Base-by-base conservation (phyloP, 352 stramenopile species). In the Globisporangium alternatum region DNA sequence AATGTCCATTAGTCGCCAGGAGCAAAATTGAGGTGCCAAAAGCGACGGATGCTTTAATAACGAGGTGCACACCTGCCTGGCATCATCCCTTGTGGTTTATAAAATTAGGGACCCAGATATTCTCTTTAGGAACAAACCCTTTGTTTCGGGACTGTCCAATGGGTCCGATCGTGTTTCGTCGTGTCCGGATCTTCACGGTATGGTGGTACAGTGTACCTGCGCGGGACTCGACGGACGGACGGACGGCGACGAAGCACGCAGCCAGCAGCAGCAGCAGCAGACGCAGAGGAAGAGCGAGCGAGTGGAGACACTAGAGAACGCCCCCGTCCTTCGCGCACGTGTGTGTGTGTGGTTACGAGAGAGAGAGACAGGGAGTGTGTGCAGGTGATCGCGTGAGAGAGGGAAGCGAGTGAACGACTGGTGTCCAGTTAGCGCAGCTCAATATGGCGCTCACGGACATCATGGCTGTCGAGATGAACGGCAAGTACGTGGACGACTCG, bases 361-460 rank as follows among this genome's bases (percentile, higher is more conserved):
- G 51, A 57, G 15, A 56, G 51, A 56, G 19, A 57, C 3, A 37
- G 30, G 30, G 30, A 21, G 8, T 19, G 12, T 56, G 49, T 56
- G 25, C 25, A 2, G 25, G 43, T 49, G 19, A 22, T 56, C 49
- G 25, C 39, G n/a, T 13, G 31, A 22, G 17, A 30, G 21, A 52
- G 8, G 21, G n/a, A 12, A 56, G 51, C 8, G 30, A 43, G 30
- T 6, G 31, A 57, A n/a, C 41, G 52, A 45, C 31, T 58, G 52
- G 52, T 45, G 52, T 17, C 10, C 52, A 52, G 19, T 13, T 41
- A 56, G 51, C 49, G 17, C 28, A 17, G 31, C 9, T 33, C n/a
- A 57, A n/a, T 8, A 93, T 93, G 83, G 78, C 83, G 77, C 72
- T 90, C 22, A 74, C 66, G 4, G 83, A 92, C 69, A 78, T 92